Evolutionary conservation across 1,284 basidiomycete species (phyloP).

Genomic region (Trichosporon asahii): DNA sequence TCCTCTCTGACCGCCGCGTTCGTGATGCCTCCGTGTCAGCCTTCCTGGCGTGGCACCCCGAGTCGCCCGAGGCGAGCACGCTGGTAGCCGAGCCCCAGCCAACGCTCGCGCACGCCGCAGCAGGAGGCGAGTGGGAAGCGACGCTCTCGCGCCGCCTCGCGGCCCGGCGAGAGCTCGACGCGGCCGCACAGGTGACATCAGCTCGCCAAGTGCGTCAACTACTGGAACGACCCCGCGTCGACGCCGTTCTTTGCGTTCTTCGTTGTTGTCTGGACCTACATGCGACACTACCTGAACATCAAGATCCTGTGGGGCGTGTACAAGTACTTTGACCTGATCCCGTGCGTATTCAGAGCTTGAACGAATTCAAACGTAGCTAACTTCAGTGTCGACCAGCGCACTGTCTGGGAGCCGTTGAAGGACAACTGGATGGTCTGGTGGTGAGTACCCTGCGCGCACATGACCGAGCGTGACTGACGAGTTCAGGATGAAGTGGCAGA

Average conservation of each 20-base stretch:
- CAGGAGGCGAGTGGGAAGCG: slow-evolving; percentile 47
- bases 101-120: slow-evolving; percentile 35
- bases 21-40: slow-evolving; percentile 18
- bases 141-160: slow-evolving; percentile 41
- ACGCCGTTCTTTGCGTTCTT: slow-evolving; percentile 66
- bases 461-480: not conserved
- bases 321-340: slow-evolving; percentile 72
- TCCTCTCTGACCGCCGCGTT: slow-evolving; percentile 13
- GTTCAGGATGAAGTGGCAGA: slow-evolving; percentile 68
- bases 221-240: slow-evolving; percentile 69
- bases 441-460: slow-evolving; percentile 28
- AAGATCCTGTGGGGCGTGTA: slow-evolving; percentile 84
- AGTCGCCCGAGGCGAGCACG: slow-evolving; percentile 23
- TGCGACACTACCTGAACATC: slow-evolving; percentile 90
- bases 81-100: slow-evolving; percentile 33
- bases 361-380: slow-evolving; percentile 1
- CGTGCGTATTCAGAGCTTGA: slow-evolving; percentile 56
- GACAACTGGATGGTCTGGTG: slow-evolving; percentile 71
- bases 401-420: slow-evolving; percentile 59
- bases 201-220: slow-evolving; percentile 70
- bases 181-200: slow-evolving; percentile 15
- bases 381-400: slow-evolving; percentile 18
- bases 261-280: slow-evolving; percentile 83
- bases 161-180: slow-evolving; percentile 32
- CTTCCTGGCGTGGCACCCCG: slow-evolving; percentile 35